Evolutionary conservation across 148 eudicot species (phyloP), one percentile per base, ranked within the genome.

Genomic region (Silene latifolia): DNA sequence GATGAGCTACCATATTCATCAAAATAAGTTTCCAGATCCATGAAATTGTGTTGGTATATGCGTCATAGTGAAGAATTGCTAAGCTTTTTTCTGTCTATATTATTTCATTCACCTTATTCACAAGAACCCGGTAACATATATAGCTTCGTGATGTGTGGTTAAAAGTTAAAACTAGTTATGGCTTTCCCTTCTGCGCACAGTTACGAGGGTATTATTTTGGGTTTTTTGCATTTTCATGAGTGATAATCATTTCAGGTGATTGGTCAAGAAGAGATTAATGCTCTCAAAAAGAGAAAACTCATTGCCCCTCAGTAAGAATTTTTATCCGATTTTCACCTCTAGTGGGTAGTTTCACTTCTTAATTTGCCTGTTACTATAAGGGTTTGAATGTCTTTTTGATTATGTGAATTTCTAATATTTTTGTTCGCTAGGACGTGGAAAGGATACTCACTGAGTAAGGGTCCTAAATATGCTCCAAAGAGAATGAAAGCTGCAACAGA

Each of bases 401-500:
- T 27, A 74, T 15, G 64, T 1, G 18, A 13, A 65, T 19, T 8
- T 21, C 42, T 63, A 48, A 60, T 60, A 35, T n/a, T 57, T 72
- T 44, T 77, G 32, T 51, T 70, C 72, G 67, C 8, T 73, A 95
- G 99, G 86, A 89, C 83, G 58, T 95, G 97, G 99, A 95, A 86
- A 84, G 96, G 97, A 62, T 90, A 90, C 80, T 86, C 91, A 7
- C 84, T 95, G 6, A 81, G 25, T 67, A 92, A 89, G 80, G 97
- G 97, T 80, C 89, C 93, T 71, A 89, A 92, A 7, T 95, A 95
- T 87, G 91, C 96, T 71, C 96, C 96, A 1, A 84, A 84, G 82
- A 89, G 98, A 79, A 89, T 80, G 83, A 90, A 88, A 78, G 86
- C 81, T 56, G 97, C 96, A 39, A 95, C 98, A 46, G 98, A 95